phyloP scores from a whole-genome alignment of 2,329 filamentous ascomycete species.

The Harringtonia aguacate region DNA sequence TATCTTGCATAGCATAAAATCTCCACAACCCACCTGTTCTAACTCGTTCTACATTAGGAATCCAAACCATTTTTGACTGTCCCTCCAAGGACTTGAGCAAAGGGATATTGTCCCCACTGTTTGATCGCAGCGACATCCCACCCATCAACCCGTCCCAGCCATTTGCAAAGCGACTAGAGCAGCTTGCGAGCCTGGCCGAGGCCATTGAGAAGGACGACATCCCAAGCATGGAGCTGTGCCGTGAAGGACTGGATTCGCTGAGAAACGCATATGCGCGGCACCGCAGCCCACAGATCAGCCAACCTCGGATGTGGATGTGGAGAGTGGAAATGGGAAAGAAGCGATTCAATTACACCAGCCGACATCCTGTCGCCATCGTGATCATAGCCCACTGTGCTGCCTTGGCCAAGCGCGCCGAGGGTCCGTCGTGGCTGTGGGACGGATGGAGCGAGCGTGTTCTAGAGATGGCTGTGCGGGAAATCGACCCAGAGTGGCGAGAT shows the following conservation, averaged over 20 bases:
- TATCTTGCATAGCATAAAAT: background rate
- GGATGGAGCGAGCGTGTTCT: constrained; percentile 1
- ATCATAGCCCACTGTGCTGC: constrained; percentile 1
- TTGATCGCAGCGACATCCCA: constrained; percentile 1
- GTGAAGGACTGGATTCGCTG: background rate
- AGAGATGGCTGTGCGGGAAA: background rate
- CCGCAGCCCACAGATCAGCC: background rate
- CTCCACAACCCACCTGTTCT: background rate
- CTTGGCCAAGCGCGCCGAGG: constrained; percentile 1
- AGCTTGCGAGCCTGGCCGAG: background rate
- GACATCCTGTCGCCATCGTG: background rate
- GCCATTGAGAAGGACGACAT: background rate
- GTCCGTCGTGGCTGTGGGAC: background rate
- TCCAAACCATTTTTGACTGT: constrained; percentile 1
- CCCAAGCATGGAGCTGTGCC: background rate
- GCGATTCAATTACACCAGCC: background rate
- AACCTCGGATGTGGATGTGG: constrained; percentile 2
- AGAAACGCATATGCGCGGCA: constrained; percentile 1
- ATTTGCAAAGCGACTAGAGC: background rate
- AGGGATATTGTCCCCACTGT: background rate
- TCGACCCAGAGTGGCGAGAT: background rate
- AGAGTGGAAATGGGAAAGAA: constrained; percentile 1
- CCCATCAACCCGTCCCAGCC: background rate
- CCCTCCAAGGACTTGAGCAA: background rate
- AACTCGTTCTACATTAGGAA: background rate